Conservation (phyloP, 371 early-diverging fungal genomes). For the Apophysomyces elegans region DNA sequence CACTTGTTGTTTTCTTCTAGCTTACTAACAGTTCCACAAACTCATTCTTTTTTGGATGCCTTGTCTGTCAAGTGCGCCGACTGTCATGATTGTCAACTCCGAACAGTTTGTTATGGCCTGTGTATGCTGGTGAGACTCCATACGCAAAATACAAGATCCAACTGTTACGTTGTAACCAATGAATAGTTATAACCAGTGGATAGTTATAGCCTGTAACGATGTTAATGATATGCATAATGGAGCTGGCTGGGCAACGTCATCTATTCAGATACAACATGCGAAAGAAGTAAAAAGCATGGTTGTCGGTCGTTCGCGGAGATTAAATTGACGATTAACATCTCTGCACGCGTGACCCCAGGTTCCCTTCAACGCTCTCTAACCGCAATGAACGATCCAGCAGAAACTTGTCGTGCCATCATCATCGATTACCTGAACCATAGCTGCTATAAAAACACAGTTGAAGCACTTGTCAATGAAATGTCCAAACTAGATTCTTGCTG, state of each 20-base stretch:
- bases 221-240: too few relatives aligned
- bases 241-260: too few relatives aligned
- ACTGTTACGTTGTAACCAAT: not conserved
- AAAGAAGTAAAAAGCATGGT: not conserved
- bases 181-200: not conserved
- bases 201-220: not conserved
- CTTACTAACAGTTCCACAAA: too few relatives aligned
- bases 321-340: not conserved
- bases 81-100: too few relatives aligned
- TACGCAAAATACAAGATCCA: too few relatives aligned
- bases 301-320: not conserved
- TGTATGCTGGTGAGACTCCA: too few relatives aligned
- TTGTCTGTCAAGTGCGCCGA: too few relatives aligned
- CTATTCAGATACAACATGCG: not conserved
- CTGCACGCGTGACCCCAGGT: not conserved
- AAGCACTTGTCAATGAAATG: slow-evolving; percentile 57
- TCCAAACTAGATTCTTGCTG: slow-evolving; percentile 30
- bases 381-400: slow-evolving; percentile 16
- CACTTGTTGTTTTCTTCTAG: too few relatives aligned
- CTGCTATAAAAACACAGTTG: slow-evolving; percentile 67
- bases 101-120: too few relatives aligned
- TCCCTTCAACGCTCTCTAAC: not conserved
- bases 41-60: too few relatives aligned
- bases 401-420: slow-evolving; percentile 34
- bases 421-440: slow-evolving; percentile 62